phyloP scores from a whole-genome alignment of 75 land plant species.

The Gnetum montanum region DNA sequence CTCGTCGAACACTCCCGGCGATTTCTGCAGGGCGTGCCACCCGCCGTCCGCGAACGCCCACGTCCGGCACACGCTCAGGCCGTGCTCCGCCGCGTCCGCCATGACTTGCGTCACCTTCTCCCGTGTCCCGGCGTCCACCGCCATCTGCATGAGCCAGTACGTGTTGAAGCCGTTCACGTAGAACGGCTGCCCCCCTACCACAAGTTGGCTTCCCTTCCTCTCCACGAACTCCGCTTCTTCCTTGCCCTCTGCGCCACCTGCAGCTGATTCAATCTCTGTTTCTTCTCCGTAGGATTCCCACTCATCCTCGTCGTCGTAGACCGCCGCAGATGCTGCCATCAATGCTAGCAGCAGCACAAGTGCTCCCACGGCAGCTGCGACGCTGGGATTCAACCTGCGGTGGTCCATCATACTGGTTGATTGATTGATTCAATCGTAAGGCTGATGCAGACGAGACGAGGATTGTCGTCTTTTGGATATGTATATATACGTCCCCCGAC shows the following conservation, averaged over 20 bases:
- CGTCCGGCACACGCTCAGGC: conserved; percentile 74
- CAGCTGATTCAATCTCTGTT: too few species aligned
- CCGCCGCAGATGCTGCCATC: too few species aligned
- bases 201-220: conserved; percentile 60
- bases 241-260: conserved; percentile 1
- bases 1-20: conserved; percentile 87
- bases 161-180: conserved; percentile 91
- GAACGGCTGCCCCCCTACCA: conserved; percentile 54
- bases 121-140: conserved; percentile 52
- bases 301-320: too few species aligned
- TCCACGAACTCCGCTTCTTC: conserved; percentile 39
- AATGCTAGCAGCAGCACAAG: too few species aligned
- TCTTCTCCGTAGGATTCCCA: too few species aligned
- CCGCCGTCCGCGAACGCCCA: conserved; percentile 97
- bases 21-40: conserved; percentile 78
- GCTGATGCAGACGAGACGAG: too few species aligned
- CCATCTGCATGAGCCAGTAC: conserved; percentile 84
- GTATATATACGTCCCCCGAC: too few species aligned
- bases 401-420: too few species aligned
- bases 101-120: conserved; percentile 59
- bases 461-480: too few species aligned
- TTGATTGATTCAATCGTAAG: too few species aligned
- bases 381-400: too few species aligned
- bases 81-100: conserved; percentile 53
- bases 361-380: too few species aligned